These are phyloP conservation scores for Fusarium sp. DNA, from an alignment of 2,329 filamentous ascomycete genomes.

Conservation along the genomic window DNA sequence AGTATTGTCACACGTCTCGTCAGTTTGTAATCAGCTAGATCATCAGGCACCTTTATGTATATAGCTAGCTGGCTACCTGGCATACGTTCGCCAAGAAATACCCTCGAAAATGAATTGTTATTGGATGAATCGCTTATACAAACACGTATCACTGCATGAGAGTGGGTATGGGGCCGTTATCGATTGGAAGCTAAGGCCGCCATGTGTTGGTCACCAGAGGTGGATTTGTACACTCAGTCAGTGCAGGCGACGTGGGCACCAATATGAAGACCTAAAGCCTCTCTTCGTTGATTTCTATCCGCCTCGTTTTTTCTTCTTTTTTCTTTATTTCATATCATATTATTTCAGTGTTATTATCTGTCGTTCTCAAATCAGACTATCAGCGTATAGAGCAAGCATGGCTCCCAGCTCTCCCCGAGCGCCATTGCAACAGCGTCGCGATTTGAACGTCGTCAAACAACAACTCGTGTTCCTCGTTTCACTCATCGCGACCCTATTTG, in stretches of 20 bases:
- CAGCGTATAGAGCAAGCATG: neutral
- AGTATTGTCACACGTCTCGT: too few relatives aligned
- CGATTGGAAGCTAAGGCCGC: constrained; percentile 2
- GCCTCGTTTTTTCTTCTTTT: neutral
- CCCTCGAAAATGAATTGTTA: too few relatives aligned
- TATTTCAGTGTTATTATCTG: too few relatives aligned
- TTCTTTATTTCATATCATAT: neutral
- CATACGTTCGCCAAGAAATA: too few relatives aligned
- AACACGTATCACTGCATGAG: constrained; percentile 5
- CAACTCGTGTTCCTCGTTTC: neutral
- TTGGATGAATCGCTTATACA: too few relatives aligned
- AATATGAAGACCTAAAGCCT: too few relatives aligned
- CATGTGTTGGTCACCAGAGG: neutral
- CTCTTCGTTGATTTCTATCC: neutral
- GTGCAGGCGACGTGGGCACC: too few relatives aligned
- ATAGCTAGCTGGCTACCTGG: too few relatives aligned
- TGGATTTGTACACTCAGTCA: neutral
- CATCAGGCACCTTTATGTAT: too few relatives aligned
- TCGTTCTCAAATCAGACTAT: too few relatives aligned
- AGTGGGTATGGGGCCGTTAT: neutral
- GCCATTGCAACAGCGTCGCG: neutral
- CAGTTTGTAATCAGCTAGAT: too few relatives aligned
- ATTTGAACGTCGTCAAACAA: neutral
- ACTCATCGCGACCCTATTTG: neutral
- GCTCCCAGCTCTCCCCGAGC: too few relatives aligned